Evolutionary conservation across 371 early-diverging fungal genomes (phyloP).

Genomic region (Mucor velutinosus): DNA sequence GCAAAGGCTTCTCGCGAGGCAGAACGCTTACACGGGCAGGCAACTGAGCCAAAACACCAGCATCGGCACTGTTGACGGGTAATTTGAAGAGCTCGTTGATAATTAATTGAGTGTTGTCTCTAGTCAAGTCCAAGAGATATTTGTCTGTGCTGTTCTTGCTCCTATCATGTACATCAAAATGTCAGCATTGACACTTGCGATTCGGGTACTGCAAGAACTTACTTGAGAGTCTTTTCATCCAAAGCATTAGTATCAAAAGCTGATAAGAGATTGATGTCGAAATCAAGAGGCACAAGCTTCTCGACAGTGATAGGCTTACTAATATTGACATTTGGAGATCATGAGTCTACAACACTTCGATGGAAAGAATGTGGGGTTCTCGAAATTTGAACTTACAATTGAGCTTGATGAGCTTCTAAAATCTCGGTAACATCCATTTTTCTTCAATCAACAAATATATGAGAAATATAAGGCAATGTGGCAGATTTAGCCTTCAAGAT

Average conservation of each 20-base stretch:
- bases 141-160: conserved; percentile 41
- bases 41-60: conserved; percentile 83
- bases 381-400: conserved; percentile 43
- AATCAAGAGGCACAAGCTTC: conserved; percentile 81
- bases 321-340: conserved; percentile 3
- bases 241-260: conserved; percentile 84
- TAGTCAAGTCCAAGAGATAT: conserved; percentile 71
- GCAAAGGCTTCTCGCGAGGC: conserved; percentile 93
- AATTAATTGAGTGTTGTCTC: conserved; percentile 87
- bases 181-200: not conserved
- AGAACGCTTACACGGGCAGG: conserved; percentile 68
- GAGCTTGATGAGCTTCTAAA: conserved; percentile 65
- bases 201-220: conserved; percentile 10
- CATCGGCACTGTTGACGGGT: conserved; percentile 71
- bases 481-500: not conserved
- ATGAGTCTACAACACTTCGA: not conserved
- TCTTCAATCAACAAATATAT: not conserved
- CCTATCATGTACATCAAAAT: conserved; percentile 4
- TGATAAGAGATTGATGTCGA: conserved; percentile 81
- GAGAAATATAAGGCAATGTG: not conserved
- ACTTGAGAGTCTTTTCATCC: conserved; percentile 64
- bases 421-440: conserved; percentile 75
- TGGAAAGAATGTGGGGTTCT: not conserved
- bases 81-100: conserved; percentile 88
- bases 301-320: conserved; percentile 69